A percentile compares a stretch with the other conserved stretches of the same genome.
Conservation (phyloP, 1,284 basidiomycete genomes). For the Moesziomyces parantarcticus region DNA sequence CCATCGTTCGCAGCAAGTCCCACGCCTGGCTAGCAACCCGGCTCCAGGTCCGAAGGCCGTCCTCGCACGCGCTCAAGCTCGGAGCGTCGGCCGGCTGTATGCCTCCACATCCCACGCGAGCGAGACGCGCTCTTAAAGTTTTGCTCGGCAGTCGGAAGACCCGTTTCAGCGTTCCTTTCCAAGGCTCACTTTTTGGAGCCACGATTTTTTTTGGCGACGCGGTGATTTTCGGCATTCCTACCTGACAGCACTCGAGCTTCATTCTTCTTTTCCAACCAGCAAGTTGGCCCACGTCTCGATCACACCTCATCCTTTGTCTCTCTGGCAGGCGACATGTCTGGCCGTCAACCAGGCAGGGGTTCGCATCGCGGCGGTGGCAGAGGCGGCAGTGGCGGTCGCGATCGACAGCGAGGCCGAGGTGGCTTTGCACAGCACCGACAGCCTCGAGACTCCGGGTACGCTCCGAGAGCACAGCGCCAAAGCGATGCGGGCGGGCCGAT, state of each 20-base stretch:
- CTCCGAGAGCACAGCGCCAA: constrained; percentile 4
- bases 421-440: constrained; percentile 27
- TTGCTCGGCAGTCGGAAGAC: constrained; percentile 32
- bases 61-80: too few relatives aligned
- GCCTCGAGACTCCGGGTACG: constrained; percentile 42
- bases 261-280: not conserved
- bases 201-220: not conserved
- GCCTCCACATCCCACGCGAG: not conserved
- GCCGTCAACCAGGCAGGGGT: not conserved
- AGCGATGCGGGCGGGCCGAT: constrained; percentile 1
- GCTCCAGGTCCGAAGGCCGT: too few relatives aligned
- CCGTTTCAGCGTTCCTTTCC: constrained; percentile 14
- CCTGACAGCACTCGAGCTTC: not conserved
- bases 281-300: too few relatives aligned
- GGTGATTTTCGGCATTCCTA: not conserved
- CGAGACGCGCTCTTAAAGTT: not conserved
- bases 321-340: constrained; percentile 16
- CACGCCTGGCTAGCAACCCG: too few relatives aligned
- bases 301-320: not conserved
- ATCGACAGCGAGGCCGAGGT: constrained; percentile 19
- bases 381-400: constrained; percentile 9
- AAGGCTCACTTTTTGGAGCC: not conserved
- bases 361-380: constrained; percentile 7
- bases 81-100: not conserved
- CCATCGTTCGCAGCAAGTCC: too few relatives aligned